Base-by-base conservation (phyloP, 208 protist species). In the Leishmania martiniquensis region DNA sequence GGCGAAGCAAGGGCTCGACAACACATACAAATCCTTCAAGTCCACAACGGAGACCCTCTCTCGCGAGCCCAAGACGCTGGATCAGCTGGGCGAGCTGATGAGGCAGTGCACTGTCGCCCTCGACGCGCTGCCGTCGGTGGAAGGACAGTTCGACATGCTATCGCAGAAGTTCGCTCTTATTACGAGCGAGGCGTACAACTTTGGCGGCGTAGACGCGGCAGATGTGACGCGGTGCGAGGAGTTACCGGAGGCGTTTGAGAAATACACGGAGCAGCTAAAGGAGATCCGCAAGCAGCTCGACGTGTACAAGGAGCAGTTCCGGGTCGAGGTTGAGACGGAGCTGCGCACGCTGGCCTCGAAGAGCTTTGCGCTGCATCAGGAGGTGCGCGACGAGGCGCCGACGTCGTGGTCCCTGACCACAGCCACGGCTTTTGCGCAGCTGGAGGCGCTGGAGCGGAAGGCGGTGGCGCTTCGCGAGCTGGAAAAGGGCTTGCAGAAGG, bases 271-370 rank as follows among this genome's bases (percentile, higher is more conserved):
- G 57, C 82, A 90, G 62, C 88, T 99, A 37, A 70, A 62, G 17
- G 93, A 92, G 12, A 90, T 93, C 20, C 89, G 95, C 78, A 87
- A 93, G 76, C 85, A 92, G 70, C 91, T 99, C 29, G 95, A 98
- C 59, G 91, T 96, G 77, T 93, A 98, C 87, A 99, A 98, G 84
- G 92, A 98, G 76, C 94, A 97, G 87, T 99, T 99, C 85, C 98
- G 98, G 20, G 80, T 89, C 37, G 96, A 99, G 74, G 84, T 99
- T 65, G 95, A 97, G 85, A 93, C 89, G 9, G 91, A 97, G 77
- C 82, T 98, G 54, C 95, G 98, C 54, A 85, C 91, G 20, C 92
- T 99, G 29, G 81, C 85, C 9, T 95, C 93, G 39, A 95, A 92
- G 76, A 92, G 95, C 78, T 89, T 89, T 29, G 66, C 85, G n/a